Base-by-base conservation (phyloP, 257 asterid genomes). In the Nicotiana otophora region DNA sequence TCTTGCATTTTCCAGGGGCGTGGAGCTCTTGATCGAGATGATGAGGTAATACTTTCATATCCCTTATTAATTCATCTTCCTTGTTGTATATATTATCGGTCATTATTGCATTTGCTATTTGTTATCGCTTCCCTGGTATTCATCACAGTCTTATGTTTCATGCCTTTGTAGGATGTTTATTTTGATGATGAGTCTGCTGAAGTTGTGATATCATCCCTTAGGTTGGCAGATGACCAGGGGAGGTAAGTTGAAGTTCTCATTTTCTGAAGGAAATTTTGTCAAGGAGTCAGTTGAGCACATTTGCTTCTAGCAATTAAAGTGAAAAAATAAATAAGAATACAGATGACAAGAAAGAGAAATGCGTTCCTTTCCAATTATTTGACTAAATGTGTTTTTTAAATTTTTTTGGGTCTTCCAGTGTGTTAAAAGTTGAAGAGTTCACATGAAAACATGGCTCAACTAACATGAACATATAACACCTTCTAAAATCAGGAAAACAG, bases 101-200 rank as follows among this genome's bases (percentile, higher is more conserved):
- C 46, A 36, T 69, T 26, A 58, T 55, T 48, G 72, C 57, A 60
- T 60, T 60, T 61, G 80, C 76, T 17, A 64, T 23, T 55, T 19
- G 76, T 60, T 77, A 63, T 85, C 80, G 28, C 64, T 87, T 80
- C 84, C 58, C 51, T 5, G 54, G n/a, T 66, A 17, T 66, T 81
- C 16, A 36, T 65, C 46, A 19, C n/a, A 7, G 20, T 86, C 54
- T 77, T 83, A 63, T 83, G 76, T 31, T 28, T 42, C 54, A 39
- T 78, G 60, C 11, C 68, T 26, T 6, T 65, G 79, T 60, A 96
- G 99, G 99, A 94, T 88, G 98, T 91, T 63, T 96, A 96, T 92
- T 96, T 96, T 80, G 99, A 96, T 28, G 97, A 96, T 30, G 98
- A 96, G 82, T 91, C 97, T 78, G 99, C 98, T 66, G 99, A 96